Percentiles rank a stretch among this genome's conserved stretches.
phyloP scores from a whole-genome alignment of 768 basidiomycete genomes.

The Coprinopsis strossmayeri region DNA sequence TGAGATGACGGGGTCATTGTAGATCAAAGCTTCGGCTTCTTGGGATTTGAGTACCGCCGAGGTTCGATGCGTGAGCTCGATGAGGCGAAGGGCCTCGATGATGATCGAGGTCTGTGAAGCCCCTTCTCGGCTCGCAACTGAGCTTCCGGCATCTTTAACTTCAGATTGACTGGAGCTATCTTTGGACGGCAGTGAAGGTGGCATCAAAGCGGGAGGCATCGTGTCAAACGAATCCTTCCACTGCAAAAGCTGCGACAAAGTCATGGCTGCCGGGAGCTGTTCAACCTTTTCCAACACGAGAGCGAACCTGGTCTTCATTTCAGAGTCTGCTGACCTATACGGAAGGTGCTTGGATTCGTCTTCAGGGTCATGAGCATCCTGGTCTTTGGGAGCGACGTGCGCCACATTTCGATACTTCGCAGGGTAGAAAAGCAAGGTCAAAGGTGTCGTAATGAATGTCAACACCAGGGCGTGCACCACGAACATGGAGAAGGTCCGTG shows the following conservation, averaged over 20 bases:
- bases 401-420: slow-evolving; percentile 36
- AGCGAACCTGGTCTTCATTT: slow-evolving; percentile 53
- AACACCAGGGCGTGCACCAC: slow-evolving; percentile 73
- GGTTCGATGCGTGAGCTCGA: slow-evolving; percentile 85
- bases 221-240: slow-evolving; percentile 12
- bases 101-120: slow-evolving; percentile 26
- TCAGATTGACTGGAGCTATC: neutral
- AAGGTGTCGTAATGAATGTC: slow-evolving; percentile 81
- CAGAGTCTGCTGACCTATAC: slow-evolving; percentile 23
- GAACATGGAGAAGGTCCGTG: slow-evolving; percentile 82
- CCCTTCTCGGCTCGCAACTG: slow-evolving; percentile 24
- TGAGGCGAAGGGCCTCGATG: slow-evolving; percentile 77
- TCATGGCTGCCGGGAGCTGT: slow-evolving; percentile 77
- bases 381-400: slow-evolving; percentile 13
- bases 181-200: too few relatives aligned
- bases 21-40: slow-evolving; percentile 62
- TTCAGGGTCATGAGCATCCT: neutral
- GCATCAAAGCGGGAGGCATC: too few relatives aligned
- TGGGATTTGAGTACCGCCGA: slow-evolving; percentile 82
- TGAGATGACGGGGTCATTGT: slow-evolving; percentile 64
- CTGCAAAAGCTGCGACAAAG: slow-evolving; percentile 68
- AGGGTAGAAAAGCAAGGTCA: slow-evolving; percentile 76
- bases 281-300: slow-evolving; percentile 79
- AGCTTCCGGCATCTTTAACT: neutral
- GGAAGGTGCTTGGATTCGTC: slow-evolving; percentile 3